phyloP scores from a whole-genome alignment of 352 stramenopile genomes.

The Blastocystis sp. region DNA sequence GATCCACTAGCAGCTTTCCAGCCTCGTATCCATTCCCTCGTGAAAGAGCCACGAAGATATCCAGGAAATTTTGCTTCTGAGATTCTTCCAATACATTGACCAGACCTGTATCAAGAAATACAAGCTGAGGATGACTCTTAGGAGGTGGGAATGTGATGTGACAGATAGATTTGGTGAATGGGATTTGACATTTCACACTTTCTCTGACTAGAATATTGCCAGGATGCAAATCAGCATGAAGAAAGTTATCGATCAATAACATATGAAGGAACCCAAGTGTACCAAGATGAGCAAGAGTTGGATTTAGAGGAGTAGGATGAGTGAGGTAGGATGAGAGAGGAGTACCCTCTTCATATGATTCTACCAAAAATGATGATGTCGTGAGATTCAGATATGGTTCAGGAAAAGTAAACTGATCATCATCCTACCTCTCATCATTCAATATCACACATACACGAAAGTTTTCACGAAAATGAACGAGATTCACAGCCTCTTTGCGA shows the following conservation, averaged over 20 bases:
- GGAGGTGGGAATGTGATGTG: not conserved
- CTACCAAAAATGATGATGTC: slow-evolving; percentile 1
- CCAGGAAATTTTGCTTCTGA: slow-evolving; percentile 61
- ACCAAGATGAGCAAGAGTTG: slow-evolving; percentile 10
- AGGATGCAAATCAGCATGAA: slow-evolving; percentile 66
- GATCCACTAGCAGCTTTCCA: slow-evolving; percentile 24
- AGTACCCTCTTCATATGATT: slow-evolving; percentile 39
- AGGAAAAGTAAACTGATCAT: slow-evolving; percentile 59
- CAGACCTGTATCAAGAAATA: slow-evolving; percentile 53
- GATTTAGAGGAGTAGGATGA: slow-evolving; percentile 21
- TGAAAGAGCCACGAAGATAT: slow-evolving; percentile 56
- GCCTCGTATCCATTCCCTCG: slow-evolving; percentile 32
- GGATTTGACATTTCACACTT: slow-evolving; percentile 32
- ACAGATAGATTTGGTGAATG: not conserved
- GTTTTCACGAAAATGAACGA: slow-evolving; percentile 54
- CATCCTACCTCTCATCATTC: not conserved
- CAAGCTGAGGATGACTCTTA: slow-evolving; percentile 36
- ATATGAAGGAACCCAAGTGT: slow-evolving; percentile 72
- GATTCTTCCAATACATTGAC: slow-evolving; percentile 50
- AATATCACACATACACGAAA: not conserved
- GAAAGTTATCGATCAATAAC: slow-evolving; percentile 72
- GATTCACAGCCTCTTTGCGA: slow-evolving; percentile 50
- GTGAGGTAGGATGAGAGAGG: not conserved
- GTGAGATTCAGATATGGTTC: slow-evolving; percentile 37
- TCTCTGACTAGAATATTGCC: slow-evolving; percentile 62